Evolutionary conservation across 163 green algal genomes (phyloP), one percentile per base, ranked within the genome.

Genomic region (Volvox carteri): DNA sequence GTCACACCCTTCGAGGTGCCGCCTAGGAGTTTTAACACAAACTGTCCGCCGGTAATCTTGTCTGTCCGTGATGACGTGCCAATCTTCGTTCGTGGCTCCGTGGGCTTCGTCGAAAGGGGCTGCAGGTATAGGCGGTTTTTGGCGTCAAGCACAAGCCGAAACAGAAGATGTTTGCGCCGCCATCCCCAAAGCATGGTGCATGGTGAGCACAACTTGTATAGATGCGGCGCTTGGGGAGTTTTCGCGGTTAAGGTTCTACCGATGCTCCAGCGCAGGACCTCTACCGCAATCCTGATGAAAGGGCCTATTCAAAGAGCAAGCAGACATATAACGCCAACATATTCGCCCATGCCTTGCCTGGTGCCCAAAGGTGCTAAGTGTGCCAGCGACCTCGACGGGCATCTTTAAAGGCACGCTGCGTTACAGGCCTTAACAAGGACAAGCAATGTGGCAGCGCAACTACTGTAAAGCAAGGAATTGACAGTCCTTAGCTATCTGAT

Each of bases 31-130:
- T 75, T 81, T n/a, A 41, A 4, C 23, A 74, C 83, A 39, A 83
- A 88, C 28, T 88, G 83, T 19, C 50, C 83, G 11, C 83, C 83
- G 0, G 68, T 65, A 3, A 88, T 21, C 83, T 81, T 88, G 37
- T 88, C 83, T 14, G 39, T 52, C 14, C 83, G 67, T 2, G 28
- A 21, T 16, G 77, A 33, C 28, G 86, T 90, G 48, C 86, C 86
- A 48, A 90, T 86, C 77, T 87, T 90, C 0, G 86, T 90, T 1
- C 86, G 75, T 28, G 76, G 73, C 48, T 90, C 76, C 0, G 85
- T 90, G 0, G 75, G 56, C 23, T 62, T 86, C 3, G 60, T 90
- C 5, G 70, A 84, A 37, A 90, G 21, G 42, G 58, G 54, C 84
- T 90, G 28, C 39, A 50, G 48, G 78, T 23, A 50, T 30, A 25